Base-by-base conservation (phyloP, 2,329 filamentous ascomycete genomes). In the Cadophora malorum region DNA sequence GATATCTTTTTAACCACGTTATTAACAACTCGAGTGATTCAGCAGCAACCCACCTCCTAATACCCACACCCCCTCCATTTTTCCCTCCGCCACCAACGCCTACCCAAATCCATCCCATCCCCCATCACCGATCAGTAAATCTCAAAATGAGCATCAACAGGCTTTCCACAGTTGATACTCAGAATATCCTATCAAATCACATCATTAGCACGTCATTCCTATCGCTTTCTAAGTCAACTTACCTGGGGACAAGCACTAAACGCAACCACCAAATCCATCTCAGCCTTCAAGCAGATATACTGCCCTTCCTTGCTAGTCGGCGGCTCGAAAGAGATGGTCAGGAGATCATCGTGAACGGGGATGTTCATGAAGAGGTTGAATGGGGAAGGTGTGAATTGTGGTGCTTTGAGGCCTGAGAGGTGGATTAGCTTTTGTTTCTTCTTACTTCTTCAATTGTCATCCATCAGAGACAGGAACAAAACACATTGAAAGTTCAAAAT, bases 331-430 rank as follows among this genome's bases (percentile, higher is more conserved):
- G 68, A 70, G 31, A 74, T 41, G 4, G 62, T 72, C 5, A 69
- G 69, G 38, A 62, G 63, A 59, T 74, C 71, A 38, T 71, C 67
- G 60, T 70, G 71, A 25, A 74, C 70, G 5, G 73, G 73, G n/a
- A 74, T 74, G 64, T 74, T 74, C 71, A 74, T 74, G 62, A 73
- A 74, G 10, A 74, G 65, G 55, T 74, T 74, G 3, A 74, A 65
- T 7, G 71, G 73, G 0, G 69, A 71, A 5, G 73, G 73, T 19
- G 73, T 72, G 58, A 74, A 74, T 41, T 71, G 69, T 7, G 70
- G 5, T 59, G 23, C 60, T 63, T 28, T 49, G 45, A 49, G 45
- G 6, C 45, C 45, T 49, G 35, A 16, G 41, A 19, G 14, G 16
- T 1, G 12, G 41, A 19, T 45, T 5, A 45, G 41, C 41, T 45